Evolutionary conservation across 495 filamentous ascomycete genomes (phyloP), one percentile per base, ranked within the genome.

Genomic region (Astrocystis sublimbata): DNA sequence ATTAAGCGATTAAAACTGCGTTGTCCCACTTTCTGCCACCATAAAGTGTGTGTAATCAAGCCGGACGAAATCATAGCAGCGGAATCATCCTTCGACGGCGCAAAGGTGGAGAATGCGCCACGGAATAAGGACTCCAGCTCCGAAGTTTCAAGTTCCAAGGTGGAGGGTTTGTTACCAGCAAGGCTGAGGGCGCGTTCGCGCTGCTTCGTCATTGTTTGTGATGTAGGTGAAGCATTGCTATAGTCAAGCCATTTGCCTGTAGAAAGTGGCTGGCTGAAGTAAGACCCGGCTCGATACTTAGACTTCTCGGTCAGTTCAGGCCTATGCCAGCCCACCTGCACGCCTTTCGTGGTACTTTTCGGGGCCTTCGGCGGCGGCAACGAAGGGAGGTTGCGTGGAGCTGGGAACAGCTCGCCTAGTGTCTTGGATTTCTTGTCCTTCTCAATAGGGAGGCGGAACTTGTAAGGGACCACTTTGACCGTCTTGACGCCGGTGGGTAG

Each of bases 61-160:
- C 89, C 87, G 12, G 81, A 83, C 36, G 92, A 85, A 8, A 92
- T 75, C 57, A 96, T 80, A 2, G 93, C 86, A 4, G 81, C 84
- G 4, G 89, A 84, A 70, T 94, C 90, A 68, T 97, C 93, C 59
- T 86, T 86, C 52, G 83, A 86, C 5, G 93, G 93, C 10, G 92
- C 92, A 76, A 96, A 96, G 61, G 89, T 90, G 0, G 92, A 96
- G 71, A 92, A 96, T 6, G 88, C 91, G 51, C 90, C 87, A 42
- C 91, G 83, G 64, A 96, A 90, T 26, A 92, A 76, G 4, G 90
- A 84, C 30, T 92, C 89, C 68, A 89, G 80, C 72, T 88, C 87
- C 21, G 83, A 81, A 64, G 85, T 79, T 54, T 85, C 78, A 1
- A 85, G 76, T 52, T 85, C 82, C 3, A 69, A 74, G 1, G 78